These are phyloP conservation scores for Lichtheimia corymbifera DNA, from an alignment of 371 early-diverging fungal genomes.

Conservation along the genomic window DNA sequence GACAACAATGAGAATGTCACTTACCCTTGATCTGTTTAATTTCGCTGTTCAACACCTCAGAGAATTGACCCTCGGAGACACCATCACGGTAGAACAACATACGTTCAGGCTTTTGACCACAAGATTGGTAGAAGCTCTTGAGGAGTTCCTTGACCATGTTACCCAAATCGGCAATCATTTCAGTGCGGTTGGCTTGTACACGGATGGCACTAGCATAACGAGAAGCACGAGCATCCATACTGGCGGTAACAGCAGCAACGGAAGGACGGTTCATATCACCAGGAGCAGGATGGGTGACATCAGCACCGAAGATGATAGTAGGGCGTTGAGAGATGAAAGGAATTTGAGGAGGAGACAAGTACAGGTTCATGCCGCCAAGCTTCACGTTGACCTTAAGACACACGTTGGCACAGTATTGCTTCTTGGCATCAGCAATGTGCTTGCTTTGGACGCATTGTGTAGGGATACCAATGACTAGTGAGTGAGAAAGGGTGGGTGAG, in stretches of 20 bases:
- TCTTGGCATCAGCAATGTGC: slow-evolving; percentile 62
- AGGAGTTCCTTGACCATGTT: slow-evolving; percentile 85
- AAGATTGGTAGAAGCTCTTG: slow-evolving; percentile 76
- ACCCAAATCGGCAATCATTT: slow-evolving; percentile 85
- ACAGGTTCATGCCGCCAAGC: slow-evolving; percentile 77
- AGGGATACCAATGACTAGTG: slow-evolving; percentile 73
- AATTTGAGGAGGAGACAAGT: slow-evolving; percentile 58
- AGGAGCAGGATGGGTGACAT: slow-evolving; percentile 85
- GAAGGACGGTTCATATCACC: slow-evolving; percentile 72
- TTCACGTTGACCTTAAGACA: slow-evolving; percentile 90
- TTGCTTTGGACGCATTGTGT: slow-evolving; percentile 89
- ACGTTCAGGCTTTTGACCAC: slow-evolving; percentile 77
- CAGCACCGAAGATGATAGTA: slow-evolving; percentile 94
- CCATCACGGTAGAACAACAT: slow-evolving; percentile 96
- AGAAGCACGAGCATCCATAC: slow-evolving; percentile 84
- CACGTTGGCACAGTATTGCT: slow-evolving; percentile 73
- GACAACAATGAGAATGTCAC: neutral
- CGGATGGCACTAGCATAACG: slow-evolving; percentile 83
- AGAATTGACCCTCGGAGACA: slow-evolving; percentile 92
- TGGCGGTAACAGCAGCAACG: slow-evolving; percentile 79
- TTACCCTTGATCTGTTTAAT: slow-evolving; percentile 71
- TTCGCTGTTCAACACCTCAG: slow-evolving; percentile 80
- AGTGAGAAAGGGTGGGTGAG: neutral
- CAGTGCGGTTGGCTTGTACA: slow-evolving; percentile 82
- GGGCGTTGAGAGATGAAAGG: slow-evolving; percentile 71